Conservation (phyloP, 2,329 filamentous ascomycete species). For the Tolypocladium nubicola region DNA sequence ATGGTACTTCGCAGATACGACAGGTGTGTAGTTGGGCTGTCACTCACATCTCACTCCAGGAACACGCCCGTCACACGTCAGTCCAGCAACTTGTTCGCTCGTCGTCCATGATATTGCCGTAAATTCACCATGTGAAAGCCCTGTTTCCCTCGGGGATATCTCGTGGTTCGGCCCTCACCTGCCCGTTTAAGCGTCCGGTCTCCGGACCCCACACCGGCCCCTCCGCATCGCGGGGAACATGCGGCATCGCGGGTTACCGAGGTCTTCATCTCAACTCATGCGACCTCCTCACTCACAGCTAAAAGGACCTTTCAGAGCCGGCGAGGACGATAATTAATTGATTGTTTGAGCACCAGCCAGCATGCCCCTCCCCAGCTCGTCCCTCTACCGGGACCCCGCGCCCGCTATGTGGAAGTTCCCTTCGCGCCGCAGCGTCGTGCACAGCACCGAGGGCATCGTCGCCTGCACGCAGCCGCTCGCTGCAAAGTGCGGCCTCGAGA, state of each 20-base stretch:
- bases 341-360: not conserved
- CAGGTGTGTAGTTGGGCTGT: too few species aligned
- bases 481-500: conserved; percentile 72
- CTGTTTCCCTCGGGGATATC: not conserved
- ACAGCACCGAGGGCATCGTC: conserved; percentile 87
- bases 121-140: not conserved
- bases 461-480: conserved; percentile 84
- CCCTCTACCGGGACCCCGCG: conserved; percentile 34
- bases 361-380: conserved; percentile 38
- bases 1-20: too few species aligned
- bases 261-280: too few species aligned
- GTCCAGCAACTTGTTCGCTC: not conserved
- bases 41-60: too few species aligned
- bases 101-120: not conserved
- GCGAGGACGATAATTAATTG: too few species aligned
- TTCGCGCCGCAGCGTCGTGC: conserved; percentile 81
- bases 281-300: too few species aligned
- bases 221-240: not conserved
- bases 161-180: not conserved
- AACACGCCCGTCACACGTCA: not conserved
- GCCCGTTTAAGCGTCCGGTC: not conserved
- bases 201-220: not conserved
- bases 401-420: conserved; percentile 53
- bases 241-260: too few species aligned
- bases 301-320: too few species aligned